phyloP scores from a whole-genome alignment of 2,329 filamentous ascomycete species.

The Fusarium bactridioides region DNA sequence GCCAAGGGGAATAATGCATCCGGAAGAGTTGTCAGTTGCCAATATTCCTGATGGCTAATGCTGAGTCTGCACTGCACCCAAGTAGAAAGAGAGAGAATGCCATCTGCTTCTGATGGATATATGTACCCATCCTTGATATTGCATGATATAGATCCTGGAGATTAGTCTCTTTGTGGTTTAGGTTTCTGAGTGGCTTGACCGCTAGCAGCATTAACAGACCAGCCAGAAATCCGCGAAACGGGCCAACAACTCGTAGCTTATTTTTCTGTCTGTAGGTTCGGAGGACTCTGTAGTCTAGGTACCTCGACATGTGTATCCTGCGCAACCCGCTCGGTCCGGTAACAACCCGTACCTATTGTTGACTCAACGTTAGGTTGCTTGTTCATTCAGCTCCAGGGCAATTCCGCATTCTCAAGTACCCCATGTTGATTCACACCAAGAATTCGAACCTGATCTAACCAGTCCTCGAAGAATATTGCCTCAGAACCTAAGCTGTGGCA shows the following conservation, averaged over 20 bases:
- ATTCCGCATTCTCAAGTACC: not conserved
- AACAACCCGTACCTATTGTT: not conserved
- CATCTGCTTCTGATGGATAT: not conserved
- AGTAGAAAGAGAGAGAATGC: not conserved
- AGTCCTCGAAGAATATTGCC: not conserved
- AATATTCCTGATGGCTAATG: not conserved
- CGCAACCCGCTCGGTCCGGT: not conserved
- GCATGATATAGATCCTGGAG: not conserved
- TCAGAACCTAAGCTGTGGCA: not conserved
- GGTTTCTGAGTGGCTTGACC: not conserved
- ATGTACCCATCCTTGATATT: not conserved
- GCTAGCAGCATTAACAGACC: not conserved
- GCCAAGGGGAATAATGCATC: not conserved
- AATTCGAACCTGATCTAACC: not conserved
- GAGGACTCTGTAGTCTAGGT: not conserved
- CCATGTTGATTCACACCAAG: not conserved
- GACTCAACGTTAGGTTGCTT: not conserved
- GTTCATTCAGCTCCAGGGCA: not conserved
- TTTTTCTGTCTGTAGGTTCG: not conserved
- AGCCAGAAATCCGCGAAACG: not conserved
- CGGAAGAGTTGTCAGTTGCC: not conserved
- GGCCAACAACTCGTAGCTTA: not conserved
- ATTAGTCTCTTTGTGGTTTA: not conserved
- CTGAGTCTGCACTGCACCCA: not conserved
- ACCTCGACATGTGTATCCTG: not conserved